These are phyloP conservation scores for Chaetomium sp. DNA, from an alignment of 2,329 filamentous ascomycete genomes.

Conservation along the genomic window DNA sequence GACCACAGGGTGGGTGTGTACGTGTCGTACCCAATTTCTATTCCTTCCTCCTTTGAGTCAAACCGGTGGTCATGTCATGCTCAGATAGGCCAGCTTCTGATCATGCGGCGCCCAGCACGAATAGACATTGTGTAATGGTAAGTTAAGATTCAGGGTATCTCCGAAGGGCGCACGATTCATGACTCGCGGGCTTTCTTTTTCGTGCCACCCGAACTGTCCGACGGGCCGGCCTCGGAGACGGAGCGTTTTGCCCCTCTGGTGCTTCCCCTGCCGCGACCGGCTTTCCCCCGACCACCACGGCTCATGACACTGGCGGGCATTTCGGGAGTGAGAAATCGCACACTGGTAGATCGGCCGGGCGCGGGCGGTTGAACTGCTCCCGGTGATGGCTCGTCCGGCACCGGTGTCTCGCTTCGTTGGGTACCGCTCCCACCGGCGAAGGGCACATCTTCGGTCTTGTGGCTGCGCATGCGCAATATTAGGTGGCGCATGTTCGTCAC, in stretches of 20 bases:
- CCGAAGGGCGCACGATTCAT: not conserved
- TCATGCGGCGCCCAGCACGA: not conserved
- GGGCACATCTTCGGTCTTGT: slow-evolving; percentile 5
- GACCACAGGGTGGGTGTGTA: too few species aligned
- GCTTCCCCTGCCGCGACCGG: slow-evolving; percentile 1
- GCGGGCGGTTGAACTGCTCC: not conserved
- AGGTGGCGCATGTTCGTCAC: slow-evolving; percentile 27
- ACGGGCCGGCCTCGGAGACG: not conserved
- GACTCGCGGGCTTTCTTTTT: slow-evolving; percentile 9
- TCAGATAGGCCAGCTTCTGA: not conserved
- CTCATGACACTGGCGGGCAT: slow-evolving; percentile 12
- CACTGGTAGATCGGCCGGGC: not conserved
- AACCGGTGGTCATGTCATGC: not conserved
- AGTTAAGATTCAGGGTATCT: not conserved
- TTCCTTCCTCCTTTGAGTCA: too few species aligned
- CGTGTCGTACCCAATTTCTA: too few species aligned
- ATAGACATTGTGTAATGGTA: not conserved
- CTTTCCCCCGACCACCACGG: slow-evolving; percentile 1
- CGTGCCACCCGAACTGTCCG: not conserved
- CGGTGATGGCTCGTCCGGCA: not conserved
- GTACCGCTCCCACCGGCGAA: slow-evolving; percentile 1
- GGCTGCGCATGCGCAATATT: slow-evolving; percentile 25
- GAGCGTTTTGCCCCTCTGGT: slow-evolving; percentile 15
- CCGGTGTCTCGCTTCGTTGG: slow-evolving; percentile 15
- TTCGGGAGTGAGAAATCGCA: slow-evolving; percentile 18